Conservation (phyloP, 257 asterid species). For the Cordia subcordata region DNA sequence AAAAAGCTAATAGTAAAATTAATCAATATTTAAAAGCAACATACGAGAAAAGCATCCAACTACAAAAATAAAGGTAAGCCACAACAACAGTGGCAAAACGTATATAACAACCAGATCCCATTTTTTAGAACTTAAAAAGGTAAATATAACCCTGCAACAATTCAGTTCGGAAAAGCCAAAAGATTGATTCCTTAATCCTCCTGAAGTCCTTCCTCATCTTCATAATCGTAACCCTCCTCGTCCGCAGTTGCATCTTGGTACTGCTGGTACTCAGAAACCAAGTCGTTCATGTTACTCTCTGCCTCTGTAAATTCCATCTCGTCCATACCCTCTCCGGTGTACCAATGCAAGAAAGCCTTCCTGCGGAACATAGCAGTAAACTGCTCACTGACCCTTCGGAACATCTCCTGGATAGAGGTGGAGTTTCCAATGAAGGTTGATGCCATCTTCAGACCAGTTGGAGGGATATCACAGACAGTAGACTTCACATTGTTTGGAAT, state of each 20-base stretch:
- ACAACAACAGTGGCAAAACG: no score
- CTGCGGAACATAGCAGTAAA: slow-evolving; percentile 72
- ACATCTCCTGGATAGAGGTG: slow-evolving; percentile 64
- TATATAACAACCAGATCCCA: no score
- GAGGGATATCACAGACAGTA: slow-evolving; percentile 68
- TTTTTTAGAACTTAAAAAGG: no score
- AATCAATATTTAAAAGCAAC: no score
- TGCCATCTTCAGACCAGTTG: slow-evolving; percentile 63
- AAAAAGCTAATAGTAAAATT: no score
- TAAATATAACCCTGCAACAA: no score
- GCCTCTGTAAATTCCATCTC: slow-evolving; percentile 71
- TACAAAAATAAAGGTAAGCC: no score
- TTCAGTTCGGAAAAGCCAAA: no score
- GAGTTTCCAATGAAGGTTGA: slow-evolving; percentile 66
- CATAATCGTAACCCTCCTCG: slow-evolving; percentile 60
- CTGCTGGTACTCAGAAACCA: slow-evolving; percentile 79
- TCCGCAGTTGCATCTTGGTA: slow-evolving; percentile 79
- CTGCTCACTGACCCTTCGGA: slow-evolving; percentile 59
- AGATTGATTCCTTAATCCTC: slow-evolving; percentile 26
- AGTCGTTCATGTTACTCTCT: slow-evolving; percentile 74
- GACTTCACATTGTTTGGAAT: slow-evolving; percentile 67
- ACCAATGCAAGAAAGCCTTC: slow-evolving; percentile 72
- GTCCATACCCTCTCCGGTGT: slow-evolving; percentile 67
- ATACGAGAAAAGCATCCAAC: no score
- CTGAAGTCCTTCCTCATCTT: slow-evolving; percentile 49